Base-by-base conservation (phyloP, 2,329 filamentous ascomycete species). In the Exophiala lecanii-corni region DNA sequence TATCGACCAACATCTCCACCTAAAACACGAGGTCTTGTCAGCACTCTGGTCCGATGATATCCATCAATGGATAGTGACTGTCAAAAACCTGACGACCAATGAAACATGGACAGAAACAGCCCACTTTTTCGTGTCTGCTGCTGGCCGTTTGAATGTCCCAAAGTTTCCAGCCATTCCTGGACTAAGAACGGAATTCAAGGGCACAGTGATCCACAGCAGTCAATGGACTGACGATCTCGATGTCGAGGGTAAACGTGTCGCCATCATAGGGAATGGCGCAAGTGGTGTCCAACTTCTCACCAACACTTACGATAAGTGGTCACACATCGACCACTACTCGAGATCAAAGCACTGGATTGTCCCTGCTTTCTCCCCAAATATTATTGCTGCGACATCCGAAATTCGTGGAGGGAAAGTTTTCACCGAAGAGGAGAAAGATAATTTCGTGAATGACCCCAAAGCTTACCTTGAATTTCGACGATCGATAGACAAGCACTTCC, bases 111-210 rank as follows among this genome's bases (percentile, higher is more conserved):
- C 21, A 16, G 16, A 38, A 12, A 39, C 28, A 12, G 30, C 48
- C 1, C 18, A 78, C 51, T 79, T 78, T 45, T 59, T 81, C 12
- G 64, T 79, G 13, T 76, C 72, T 6, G 76, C 72, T 1, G 74
- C 79, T 19, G 77, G 78, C 1, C 75, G 79, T 52, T 60, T 80
- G 23, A 80, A 81, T 51, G 59, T 69, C 17, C 76, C 76, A 0
- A 60, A 63, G 51, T 43, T 62, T 62, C 33, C 62, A 40, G 17
- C 51, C 3, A 58, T 61, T 23, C 32, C 38, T 2, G 58, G 58
- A 2, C 43, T 61, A 5, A 30, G 49, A 4, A 36, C 32, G 1
- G 33, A 39, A 6, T 62, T 61, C 42, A 49, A 56, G 17, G 58
- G 58, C 5, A 54, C 55, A 16, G 32, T 57, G 3, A 41, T 55